Evolutionary conservation across 73 alveolate species (phyloP).

Genomic region (Breviolum minutum): DNA sequence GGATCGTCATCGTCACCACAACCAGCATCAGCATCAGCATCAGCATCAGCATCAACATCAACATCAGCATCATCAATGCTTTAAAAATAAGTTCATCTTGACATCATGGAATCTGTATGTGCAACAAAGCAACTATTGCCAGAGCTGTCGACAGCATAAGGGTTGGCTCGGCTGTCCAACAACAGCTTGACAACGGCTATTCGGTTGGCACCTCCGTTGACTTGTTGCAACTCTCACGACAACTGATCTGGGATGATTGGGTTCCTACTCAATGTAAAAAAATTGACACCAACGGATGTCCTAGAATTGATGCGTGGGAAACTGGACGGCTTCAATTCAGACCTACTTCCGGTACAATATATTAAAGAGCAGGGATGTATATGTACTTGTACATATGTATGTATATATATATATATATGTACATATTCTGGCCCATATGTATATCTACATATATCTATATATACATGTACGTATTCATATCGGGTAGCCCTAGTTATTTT

Average conservation of each 20-base stretch:
- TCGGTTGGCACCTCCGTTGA: constrained; percentile 14
- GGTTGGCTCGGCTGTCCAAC: constrained; percentile 76
- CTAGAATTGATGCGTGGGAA: neutral
- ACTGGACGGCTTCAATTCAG: no score
- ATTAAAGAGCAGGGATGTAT: no score
- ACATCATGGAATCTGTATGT: neutral
- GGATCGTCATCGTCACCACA: neutral
- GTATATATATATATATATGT: no score
- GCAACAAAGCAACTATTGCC: constrained; percentile 13
- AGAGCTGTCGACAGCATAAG: constrained; percentile 47
- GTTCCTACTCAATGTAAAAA: no score
- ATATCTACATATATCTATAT: no score
- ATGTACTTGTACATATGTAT: no score
- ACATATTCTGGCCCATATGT: no score
- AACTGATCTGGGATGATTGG: no score
- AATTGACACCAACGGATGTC: no score
- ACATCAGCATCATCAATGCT: neutral
- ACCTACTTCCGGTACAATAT: no score
- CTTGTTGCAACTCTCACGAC: neutral
- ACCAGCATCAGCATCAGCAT: neutral
- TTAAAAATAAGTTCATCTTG: neutral
- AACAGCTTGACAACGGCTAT: constrained; percentile 60
- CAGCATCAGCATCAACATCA: neutral
- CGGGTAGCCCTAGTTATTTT: no score
- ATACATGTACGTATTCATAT: no score